Base-by-base conservation (phyloP, 139 green algal genomes). In the Auxenochlorella pyrenoidosa region DNA sequence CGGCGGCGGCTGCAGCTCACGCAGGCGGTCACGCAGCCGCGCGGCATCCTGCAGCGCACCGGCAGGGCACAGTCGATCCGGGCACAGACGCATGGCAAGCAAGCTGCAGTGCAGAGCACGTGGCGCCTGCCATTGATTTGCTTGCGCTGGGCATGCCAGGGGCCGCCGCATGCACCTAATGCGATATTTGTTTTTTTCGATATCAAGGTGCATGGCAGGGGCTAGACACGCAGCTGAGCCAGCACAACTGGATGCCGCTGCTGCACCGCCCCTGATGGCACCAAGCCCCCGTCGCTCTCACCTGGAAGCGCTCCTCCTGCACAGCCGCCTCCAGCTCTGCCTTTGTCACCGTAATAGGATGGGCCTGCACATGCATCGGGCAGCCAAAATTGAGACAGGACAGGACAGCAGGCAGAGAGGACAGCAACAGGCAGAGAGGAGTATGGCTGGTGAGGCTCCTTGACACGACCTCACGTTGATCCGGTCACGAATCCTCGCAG, bases 1-100 rank as follows among this genome's bases (percentile, higher is more conserved):
- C 68, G 79, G 66, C 40, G 87, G 87, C 40, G 87, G 87, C 15
- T 21, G 63, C 43, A 90, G 32, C 43, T 83, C 6, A 13, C 54
- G 65, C 12, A 90, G 38, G 18, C 66, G 65, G 30, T 90, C 87
- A 10, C 87, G 43, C 87, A 90, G 18, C 15, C 5, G n/a, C 5
- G 87, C 87, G 6, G 87, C 87, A 36, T 90, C 87, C 68, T 82
- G 79, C 65, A 70, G 24, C 26, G 28, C 16, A n/a, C n/a, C n/a
- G n/a, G n/a, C n/a, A n/a, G n/a, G n/a, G n/a, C n/a, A n/a, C n/a
- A n/a, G n/a, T n/a, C n/a, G n/a, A n/a, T n/a, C n/a, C n/a, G n/a
- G n/a, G n/a, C n/a, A n/a, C n/a, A n/a, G n/a, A n/a, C n/a, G n/a
- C n/a, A n/a, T n/a, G n/a, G n/a, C n/a, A n/a, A n/a, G n/a, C n/a